Evolutionary conservation across 495 filamentous ascomycete species (phyloP).

Genomic region (Venustampulla echinocandica): DNA sequence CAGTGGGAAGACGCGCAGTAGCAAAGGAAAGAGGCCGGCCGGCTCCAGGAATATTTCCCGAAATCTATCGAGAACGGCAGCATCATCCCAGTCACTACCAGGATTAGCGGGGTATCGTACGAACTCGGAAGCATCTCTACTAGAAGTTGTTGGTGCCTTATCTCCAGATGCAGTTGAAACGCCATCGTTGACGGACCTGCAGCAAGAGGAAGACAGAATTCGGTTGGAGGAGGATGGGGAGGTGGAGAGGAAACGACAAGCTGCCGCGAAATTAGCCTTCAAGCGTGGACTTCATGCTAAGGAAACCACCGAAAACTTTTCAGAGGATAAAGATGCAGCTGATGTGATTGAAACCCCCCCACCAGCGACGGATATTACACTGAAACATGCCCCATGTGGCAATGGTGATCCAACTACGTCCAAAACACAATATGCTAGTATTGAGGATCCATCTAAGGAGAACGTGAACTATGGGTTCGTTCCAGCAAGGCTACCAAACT

Average conservation of each 20-base stretch:
- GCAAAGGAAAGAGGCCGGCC: constrained; percentile 47
- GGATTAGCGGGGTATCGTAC: constrained; percentile 26
- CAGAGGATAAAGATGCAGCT: constrained; percentile 8
- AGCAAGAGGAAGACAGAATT: constrained; percentile 64
- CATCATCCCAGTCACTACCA: constrained; percentile 39
- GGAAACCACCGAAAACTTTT: constrained; percentile 1
- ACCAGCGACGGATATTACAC: neutral
- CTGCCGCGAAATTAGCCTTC: constrained; percentile 62
- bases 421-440: neutral
- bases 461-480: constrained; percentile 11
- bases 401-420: neutral
- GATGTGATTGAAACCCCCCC: constrained; percentile 11
- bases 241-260: constrained; percentile 59
- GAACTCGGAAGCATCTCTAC: constrained; percentile 27
- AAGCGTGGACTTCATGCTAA: constrained; percentile 50
- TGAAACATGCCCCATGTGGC: neutral
- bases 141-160: constrained; percentile 2
- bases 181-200: constrained; percentile 62
- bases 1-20: constrained; percentile 55
- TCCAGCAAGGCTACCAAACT: constrained; percentile 21
- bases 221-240: constrained; percentile 61
- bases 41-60: constrained; percentile 47
- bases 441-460: neutral
- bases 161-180: constrained; percentile 29
- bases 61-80: constrained; percentile 41